These are phyloP conservation scores for Venturia nashicola DNA, from an alignment of 2,329 filamentous ascomycete genomes.

Conservation along the genomic window DNA sequence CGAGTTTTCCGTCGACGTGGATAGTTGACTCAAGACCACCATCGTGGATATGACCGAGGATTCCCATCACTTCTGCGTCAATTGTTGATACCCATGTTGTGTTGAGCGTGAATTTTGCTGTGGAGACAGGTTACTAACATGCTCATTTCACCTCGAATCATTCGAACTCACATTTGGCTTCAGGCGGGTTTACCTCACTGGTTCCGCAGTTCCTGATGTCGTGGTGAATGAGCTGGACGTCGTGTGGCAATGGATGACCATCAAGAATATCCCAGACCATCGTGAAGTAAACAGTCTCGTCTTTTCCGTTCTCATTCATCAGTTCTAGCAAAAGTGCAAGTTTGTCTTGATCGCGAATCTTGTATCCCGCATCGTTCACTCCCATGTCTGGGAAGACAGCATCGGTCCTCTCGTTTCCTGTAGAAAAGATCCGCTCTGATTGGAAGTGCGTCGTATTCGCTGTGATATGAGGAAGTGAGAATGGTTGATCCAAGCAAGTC, in stretches of 20 bases:
- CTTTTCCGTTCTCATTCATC: conserved; percentile 9
- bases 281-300: conserved; percentile 9
- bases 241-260: conserved; percentile 4
- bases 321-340: conserved; percentile 4
- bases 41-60: conserved; percentile 6
- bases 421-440: conserved; percentile 8
- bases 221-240: conserved; percentile 6
- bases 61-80: conserved; percentile 6
- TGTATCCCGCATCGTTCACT: conserved; percentile 6
- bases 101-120: conserved; percentile 1
- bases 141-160: no score
- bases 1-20: not conserved
- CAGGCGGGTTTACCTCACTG: conserved; percentile 8
- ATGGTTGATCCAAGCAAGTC: not conserved
- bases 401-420: conserved; percentile 7
- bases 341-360: not conserved
- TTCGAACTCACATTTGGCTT: not conserved
- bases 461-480: conserved; percentile 2
- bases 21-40: conserved; percentile 1
- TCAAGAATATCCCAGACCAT: conserved; percentile 9
- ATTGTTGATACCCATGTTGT: conserved; percentile 2
- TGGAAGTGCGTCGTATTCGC: not conserved
- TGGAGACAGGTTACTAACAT: not conserved
- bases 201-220: conserved; percentile 9
- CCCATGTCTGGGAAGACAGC: conserved; percentile 1